Conservation (phyloP, 2,329 filamentous ascomycete genomes). For the Aspergillus chevalieri region DNA sequence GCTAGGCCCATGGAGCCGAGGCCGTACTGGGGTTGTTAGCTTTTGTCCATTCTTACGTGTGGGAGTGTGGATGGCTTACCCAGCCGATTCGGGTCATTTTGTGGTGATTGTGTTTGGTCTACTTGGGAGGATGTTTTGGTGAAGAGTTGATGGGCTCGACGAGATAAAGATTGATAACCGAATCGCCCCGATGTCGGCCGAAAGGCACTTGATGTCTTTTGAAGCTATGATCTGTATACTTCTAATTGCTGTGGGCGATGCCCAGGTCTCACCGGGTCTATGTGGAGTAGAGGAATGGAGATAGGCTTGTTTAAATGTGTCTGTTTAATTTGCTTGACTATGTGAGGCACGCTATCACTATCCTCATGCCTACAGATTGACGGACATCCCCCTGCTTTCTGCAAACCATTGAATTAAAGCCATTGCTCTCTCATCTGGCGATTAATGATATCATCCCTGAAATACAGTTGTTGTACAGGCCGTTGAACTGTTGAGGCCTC, state of each 20-base stretch:
- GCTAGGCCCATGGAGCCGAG: constrained; percentile 42
- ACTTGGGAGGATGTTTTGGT: not conserved
- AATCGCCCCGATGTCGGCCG: constrained; percentile 15
- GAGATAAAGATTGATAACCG: constrained; percentile 7
- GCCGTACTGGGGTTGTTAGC: constrained; percentile 27
- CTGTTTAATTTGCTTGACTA: no score
- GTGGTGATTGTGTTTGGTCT: not conserved
- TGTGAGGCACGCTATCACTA: no score
- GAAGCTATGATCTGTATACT: not conserved
- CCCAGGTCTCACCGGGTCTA: no score
- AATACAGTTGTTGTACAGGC: not conserved
- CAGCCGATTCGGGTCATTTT: constrained; percentile 32
- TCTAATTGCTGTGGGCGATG: no score
- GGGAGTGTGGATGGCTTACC: constrained; percentile 15
- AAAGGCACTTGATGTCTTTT: not conserved
- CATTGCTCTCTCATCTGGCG: not conserved
- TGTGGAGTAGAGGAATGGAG: no score
- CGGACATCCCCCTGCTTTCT: no score
- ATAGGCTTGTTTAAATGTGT: no score
- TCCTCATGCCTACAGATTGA: no score
- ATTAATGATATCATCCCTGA: not conserved
- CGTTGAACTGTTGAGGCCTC: not conserved
- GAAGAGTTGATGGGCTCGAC: not conserved
- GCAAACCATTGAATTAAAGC: no score
- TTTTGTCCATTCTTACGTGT: not conserved